A percentile compares a stretch with the other conserved stretches of the same genome.
Conservation (phyloP, 345 rosid genomes). For the Conringia planisiliqua region DNA sequence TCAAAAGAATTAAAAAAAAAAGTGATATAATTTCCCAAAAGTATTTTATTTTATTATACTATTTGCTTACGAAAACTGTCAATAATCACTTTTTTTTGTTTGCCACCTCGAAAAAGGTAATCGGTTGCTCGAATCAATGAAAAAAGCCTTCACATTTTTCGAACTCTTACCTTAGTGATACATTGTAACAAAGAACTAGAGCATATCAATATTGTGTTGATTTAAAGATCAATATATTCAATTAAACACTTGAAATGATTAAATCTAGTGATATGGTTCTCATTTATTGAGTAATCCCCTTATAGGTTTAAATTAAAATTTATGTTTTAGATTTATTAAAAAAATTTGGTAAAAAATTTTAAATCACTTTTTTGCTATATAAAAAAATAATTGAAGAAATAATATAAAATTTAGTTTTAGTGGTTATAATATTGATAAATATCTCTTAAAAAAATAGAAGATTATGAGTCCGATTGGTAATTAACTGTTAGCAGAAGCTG, state of each 20-base stretch:
- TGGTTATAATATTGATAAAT: neutral
- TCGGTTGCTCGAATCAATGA: constrained; percentile 9
- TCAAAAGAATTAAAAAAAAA: neutral
- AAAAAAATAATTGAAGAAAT: neutral
- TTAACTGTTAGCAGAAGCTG: no score
- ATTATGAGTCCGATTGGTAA: no score
- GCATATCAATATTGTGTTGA: neutral
- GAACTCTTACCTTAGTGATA: neutral
- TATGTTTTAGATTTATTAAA: neutral
- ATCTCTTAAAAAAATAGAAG: neutral
- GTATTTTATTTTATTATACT: neutral
- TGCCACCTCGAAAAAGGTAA: constrained; percentile 29
- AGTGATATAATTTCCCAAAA: neutral
- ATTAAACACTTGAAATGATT: neutral
- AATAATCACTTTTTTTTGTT: neutral
- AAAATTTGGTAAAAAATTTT: no score
- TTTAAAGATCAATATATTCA: neutral
- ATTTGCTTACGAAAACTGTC: neutral
- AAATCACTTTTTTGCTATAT: neutral
- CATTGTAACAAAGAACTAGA: neutral
- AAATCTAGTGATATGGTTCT: neutral
- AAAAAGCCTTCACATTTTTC: neutral
- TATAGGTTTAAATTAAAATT: neutral
- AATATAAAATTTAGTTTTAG: neutral
- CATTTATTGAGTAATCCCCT: neutral